phyloP scores from a whole-genome alignment of 169 alveolate species.

The Eimeria nieschulzi region DNA sequence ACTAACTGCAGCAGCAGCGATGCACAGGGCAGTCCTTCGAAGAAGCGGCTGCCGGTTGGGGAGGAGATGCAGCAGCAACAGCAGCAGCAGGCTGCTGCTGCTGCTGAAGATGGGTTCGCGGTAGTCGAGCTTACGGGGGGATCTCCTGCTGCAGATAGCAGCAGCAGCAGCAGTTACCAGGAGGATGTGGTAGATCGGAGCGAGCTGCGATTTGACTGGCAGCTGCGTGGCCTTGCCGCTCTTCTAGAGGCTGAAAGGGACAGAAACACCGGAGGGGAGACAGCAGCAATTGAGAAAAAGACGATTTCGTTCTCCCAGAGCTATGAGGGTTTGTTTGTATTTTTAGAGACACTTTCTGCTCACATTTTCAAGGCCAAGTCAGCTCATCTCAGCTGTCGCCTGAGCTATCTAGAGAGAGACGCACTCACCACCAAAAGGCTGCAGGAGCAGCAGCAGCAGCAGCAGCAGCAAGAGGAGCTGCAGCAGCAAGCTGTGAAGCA shows the following conservation, averaged over 20 bases:
- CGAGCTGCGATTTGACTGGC: slow-evolving; percentile 57
- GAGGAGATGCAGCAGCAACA: slow-evolving; percentile 31
- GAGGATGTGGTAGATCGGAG: slow-evolving; percentile 28
- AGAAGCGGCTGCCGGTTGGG: slow-evolving; percentile 28
- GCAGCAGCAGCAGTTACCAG: slow-evolving; percentile 27
- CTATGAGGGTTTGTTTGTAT: background rate
- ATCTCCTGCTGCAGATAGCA: background rate
- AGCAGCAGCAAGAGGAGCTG: slow-evolving; percentile 28
- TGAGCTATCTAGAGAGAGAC: slow-evolving; percentile 24
- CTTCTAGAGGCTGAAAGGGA: slow-evolving; percentile 28
- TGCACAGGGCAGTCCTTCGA: background rate
- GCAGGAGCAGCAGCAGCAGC: background rate
- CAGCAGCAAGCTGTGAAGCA: slow-evolving; percentile 46
- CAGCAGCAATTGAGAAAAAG: background rate
- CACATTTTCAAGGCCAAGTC: background rate
- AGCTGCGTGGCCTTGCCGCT: slow-evolving; percentile 45
- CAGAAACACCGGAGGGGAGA: background rate
- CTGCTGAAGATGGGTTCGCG: background rate
- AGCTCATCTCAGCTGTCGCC: slow-evolving; percentile 7
- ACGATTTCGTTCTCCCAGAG: background rate
- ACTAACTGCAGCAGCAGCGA: background rate
- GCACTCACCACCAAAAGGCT: background rate
- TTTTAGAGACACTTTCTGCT: background rate
- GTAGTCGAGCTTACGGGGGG: background rate
- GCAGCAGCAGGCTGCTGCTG: background rate